Base-by-base conservation (phyloP, 768 basidiomycete genomes). In the Lactarius psammicola region DNA sequence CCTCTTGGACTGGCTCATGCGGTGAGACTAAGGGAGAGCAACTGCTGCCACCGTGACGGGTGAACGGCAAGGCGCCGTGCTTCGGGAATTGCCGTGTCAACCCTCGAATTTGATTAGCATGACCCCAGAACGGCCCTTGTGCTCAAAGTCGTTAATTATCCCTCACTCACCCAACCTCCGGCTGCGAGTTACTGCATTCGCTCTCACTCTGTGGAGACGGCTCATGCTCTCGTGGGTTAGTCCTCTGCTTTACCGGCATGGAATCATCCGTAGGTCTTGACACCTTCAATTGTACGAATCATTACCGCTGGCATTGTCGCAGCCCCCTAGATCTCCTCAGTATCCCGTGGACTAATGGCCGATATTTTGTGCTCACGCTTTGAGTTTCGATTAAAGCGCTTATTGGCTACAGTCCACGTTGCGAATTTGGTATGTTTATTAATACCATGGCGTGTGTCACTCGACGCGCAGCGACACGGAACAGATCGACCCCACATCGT, bases 1-100 rank as follows among this genome's bases (percentile, higher is more conserved):
- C 51, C 49, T 63, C 26, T 59, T 53, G 60, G 60, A 62, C 68
- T 67, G 60, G 65, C 56, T 62, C 65, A 59, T 68, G 51, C 57
- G 61, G 57, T 28, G 49, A 23, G 11, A 20, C 23, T 15, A 26
- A 26, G 11, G 26, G 13, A 5, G 23, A 13, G 26, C 13, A 4
- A 3, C 23, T 13, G 11, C 46, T 51, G 49, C 49, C 49, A 51
- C 49, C 42, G 42, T 44, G 42, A n/a, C 42, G 18, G 34, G 49
- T 51, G 49, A 51, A 51, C 6, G 23, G 49, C 23, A 26, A 51
- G n/a, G 34, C 59, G 64, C 64, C 64, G 33, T 33, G 20, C 17
- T 56, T 65, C 64, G 64, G 64, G 64, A 51, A 56, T 44, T 4
- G 60, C 64, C 64, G 58, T 13, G 15, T 65, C 31, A 26, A 20